phyloP scores from a whole-genome alignment of 1,284 basidiomycete genomes.

The Cryptococcus neoformans region DNA sequence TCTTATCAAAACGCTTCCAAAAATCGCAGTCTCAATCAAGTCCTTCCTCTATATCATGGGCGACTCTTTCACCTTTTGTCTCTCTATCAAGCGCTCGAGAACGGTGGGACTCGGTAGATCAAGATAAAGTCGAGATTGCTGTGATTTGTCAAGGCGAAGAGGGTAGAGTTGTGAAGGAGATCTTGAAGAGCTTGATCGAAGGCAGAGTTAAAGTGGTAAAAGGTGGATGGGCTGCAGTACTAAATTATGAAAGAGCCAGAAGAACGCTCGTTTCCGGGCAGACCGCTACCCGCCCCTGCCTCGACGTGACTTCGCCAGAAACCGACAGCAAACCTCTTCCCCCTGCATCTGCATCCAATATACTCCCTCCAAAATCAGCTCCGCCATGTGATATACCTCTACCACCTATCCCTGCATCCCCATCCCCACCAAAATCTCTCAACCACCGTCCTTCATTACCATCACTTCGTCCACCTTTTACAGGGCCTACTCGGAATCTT shows the following conservation, averaged over 20 bases:
- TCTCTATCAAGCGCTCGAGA: conserved; percentile 67
- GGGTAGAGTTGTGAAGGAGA: conserved; percentile 14
- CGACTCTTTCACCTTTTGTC: conserved; percentile 68
- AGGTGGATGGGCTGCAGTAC: conserved; percentile 36
- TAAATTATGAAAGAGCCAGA: conserved; percentile 2
- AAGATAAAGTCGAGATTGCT: conserved; percentile 22
- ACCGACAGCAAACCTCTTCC: background rate
- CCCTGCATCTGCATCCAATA: background rate
- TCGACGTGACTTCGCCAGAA: background rate
- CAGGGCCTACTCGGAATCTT: conserved; percentile 18
- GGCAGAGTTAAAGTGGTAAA: conserved; percentile 20
- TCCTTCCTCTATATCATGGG: conserved; percentile 52
- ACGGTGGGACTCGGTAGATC: conserved; percentile 57
- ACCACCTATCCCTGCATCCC: conserved; percentile 14
- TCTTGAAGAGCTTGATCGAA: conserved; percentile 22
- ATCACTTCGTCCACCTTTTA: conserved; percentile 13
- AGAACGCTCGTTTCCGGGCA: conserved; percentile 13
- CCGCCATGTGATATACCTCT: conserved; percentile 13
- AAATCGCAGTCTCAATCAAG: conserved; percentile 54
- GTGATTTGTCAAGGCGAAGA: conserved; percentile 24
- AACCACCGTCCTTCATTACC: conserved; percentile 31
- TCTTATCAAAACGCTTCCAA: conserved; percentile 77
- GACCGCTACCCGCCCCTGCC: too few relatives aligned
- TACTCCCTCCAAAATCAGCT: conserved; percentile 15
- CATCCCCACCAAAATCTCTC: conserved; percentile 4